Conservation (phyloP, 2,329 filamentous ascomycete species). For the Pleurostoma richardsiae region DNA sequence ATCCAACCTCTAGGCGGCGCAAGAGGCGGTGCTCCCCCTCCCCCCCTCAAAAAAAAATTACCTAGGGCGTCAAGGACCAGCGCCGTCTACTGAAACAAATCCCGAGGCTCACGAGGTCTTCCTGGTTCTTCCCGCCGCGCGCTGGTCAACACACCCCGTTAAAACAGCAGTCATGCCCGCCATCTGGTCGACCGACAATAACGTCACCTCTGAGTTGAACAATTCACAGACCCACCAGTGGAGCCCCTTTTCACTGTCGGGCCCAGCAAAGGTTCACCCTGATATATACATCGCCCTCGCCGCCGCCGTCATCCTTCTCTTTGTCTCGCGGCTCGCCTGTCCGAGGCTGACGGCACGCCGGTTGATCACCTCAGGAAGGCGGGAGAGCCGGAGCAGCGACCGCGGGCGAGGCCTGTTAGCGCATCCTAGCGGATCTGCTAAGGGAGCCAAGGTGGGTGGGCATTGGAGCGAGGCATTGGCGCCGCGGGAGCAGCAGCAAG, state of each 20-base stretch:
- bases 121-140: no score
- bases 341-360: background rate
- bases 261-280: conserved; percentile 11
- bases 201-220: conserved; percentile 12
- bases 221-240: background rate
- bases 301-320: conserved; percentile 24
- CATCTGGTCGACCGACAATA: conserved; percentile 23
- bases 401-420: conserved; percentile 3
- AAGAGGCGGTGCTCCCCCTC: no score
- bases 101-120: no score
- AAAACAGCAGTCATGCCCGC: conserved; percentile 33
- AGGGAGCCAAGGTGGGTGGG: background rate
- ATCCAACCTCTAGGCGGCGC: no score
- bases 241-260: conserved; percentile 16
- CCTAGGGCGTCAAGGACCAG: no score
- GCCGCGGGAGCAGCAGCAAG: background rate
- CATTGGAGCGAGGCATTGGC: background rate
- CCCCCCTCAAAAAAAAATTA: no score
- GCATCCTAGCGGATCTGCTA: conserved; percentile 6
- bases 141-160: no score
- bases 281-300: conserved; percentile 21
- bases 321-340: conserved; percentile 17
- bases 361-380: no score
- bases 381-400: conserved; percentile 6
- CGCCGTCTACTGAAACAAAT: no score